phyloP scores from a whole-genome alignment of 2,329 filamentous ascomycete genomes.

The Didymella pomorum region DNA sequence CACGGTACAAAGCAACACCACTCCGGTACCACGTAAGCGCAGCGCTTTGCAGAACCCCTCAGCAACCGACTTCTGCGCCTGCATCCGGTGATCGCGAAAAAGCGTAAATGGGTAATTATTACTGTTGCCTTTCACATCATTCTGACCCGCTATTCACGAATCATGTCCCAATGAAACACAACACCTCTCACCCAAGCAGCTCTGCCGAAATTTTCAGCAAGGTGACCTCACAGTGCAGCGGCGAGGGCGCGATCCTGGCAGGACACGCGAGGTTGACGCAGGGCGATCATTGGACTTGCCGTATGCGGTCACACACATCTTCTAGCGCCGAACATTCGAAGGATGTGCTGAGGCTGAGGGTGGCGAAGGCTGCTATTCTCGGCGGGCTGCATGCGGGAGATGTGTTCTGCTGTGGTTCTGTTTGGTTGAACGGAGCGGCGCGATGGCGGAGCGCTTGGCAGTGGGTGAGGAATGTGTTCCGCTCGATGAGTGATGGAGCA shows the following conservation, averaged over 20 bases:
- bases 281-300: background rate
- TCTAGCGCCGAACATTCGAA: constrained; percentile 5
- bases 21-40: too few species aligned
- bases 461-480: constrained; percentile 9
- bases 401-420: background rate
- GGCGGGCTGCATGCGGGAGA: constrained; percentile 13
- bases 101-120: too few species aligned
- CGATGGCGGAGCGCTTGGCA: background rate
- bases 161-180: background rate
- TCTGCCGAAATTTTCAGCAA: background rate
- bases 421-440: background rate
- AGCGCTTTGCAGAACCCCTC: too few species aligned
- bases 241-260: background rate
- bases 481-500: background rate
- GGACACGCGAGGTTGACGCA: constrained; percentile 3
- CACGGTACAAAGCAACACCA: background rate
- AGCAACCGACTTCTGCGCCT: background rate
- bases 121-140: background rate
- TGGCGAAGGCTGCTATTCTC: constrained; percentile 11
- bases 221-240: background rate
- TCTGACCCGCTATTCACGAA: too few species aligned
- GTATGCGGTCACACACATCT: too few species aligned
- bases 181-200: background rate
- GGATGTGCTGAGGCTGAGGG: constrained; percentile 5
- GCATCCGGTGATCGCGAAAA: background rate